Conservation (phyloP, 2,329 filamentous ascomycete genomes). For the Periconia digitata region DNA sequence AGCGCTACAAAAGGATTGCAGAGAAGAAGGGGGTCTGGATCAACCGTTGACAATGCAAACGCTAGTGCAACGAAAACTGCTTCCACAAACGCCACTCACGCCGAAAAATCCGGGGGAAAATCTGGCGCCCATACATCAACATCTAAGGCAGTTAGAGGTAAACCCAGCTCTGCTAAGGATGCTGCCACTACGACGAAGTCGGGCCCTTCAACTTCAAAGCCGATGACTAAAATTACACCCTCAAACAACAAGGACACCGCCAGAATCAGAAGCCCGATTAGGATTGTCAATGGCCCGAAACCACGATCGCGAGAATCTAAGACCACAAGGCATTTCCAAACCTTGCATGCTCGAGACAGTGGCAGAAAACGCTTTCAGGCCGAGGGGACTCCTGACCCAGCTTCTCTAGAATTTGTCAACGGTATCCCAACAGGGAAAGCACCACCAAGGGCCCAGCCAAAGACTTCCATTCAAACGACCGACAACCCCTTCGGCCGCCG, state of each 20-base stretch:
- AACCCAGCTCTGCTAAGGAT: background rate
- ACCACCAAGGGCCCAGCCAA: background rate
- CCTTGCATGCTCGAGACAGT: slow-evolving; percentile 13
- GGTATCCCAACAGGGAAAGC: slow-evolving; percentile 9
- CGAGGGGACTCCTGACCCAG: slow-evolving; percentile 29
- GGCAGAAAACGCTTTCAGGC: slow-evolving; percentile 23
- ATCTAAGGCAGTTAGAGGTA: background rate
- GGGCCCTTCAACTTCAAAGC: background rate
- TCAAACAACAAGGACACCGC: background rate
- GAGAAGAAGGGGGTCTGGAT: no score
- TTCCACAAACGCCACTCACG: background rate
- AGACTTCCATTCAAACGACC: background rate
- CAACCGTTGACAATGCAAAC: background rate
- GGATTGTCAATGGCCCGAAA: slow-evolving; percentile 27
- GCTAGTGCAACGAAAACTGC: background rate
- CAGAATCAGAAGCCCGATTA: slow-evolving; percentile 23
- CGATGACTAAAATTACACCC: no score
- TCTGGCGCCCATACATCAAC: no score
- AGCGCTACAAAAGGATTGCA: background rate
- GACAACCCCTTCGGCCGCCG: slow-evolving; percentile 28
- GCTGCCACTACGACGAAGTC: background rate
- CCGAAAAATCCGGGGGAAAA: no score
- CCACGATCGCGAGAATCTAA: slow-evolving; percentile 10
- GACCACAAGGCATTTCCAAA: slow-evolving; percentile 20
- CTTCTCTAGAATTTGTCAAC: slow-evolving; percentile 27